phyloP scores from a whole-genome alignment of 441 rosid genomes.

The Euphorbia celastroides region DNA sequence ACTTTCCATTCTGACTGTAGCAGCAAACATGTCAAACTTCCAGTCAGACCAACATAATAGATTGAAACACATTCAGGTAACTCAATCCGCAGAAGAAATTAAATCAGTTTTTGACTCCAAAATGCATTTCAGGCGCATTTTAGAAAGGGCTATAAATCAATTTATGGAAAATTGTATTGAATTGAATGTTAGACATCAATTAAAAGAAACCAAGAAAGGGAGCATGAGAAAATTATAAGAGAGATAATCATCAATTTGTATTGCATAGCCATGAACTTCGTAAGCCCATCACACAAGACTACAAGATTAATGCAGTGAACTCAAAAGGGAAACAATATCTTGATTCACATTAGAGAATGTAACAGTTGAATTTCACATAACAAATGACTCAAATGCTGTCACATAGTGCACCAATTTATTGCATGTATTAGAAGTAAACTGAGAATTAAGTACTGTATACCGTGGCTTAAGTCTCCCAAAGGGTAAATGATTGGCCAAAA shows the following conservation, averaged over 20 bases:
- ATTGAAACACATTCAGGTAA: background rate
- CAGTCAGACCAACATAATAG: constrained; percentile 9
- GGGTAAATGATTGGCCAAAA: background rate
- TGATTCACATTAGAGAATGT: background rate
- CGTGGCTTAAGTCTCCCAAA: background rate
- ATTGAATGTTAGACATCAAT: background rate
- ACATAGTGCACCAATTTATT: background rate
- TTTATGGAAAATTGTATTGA: background rate
- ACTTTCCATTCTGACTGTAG: constrained; percentile 81
- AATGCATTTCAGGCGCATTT: background rate
- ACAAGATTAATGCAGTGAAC: background rate
- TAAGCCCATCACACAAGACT: background rate
- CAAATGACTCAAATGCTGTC: background rate
- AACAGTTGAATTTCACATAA: background rate
- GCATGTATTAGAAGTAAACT: background rate
- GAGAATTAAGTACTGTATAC: background rate
- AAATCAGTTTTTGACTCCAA: background rate
- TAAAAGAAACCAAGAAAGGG: background rate
- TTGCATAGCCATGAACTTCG: background rate
- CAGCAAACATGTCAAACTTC: constrained; percentile 21
- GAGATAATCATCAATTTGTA: background rate
- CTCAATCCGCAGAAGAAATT: background rate
- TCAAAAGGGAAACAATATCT: background rate
- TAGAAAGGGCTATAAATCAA: background rate
- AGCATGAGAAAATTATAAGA: background rate